These are phyloP conservation scores for Euphorbia corollata DNA, from an alignment of 441 rosid species.

Conservation along the genomic window DNA sequence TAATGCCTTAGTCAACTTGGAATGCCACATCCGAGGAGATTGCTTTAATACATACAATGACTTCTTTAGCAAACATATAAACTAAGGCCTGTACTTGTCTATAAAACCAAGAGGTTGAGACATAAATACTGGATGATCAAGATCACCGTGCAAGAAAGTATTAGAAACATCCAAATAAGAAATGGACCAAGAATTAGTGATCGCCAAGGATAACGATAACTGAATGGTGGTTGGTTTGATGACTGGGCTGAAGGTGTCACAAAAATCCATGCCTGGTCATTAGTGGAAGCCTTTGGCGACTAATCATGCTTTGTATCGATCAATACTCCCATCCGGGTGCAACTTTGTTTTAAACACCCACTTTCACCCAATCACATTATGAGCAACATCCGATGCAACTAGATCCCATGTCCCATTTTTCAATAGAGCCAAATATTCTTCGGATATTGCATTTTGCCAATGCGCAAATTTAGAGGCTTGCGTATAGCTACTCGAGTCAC, in stretches of 20 bases:
- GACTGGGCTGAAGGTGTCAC: not conserved
- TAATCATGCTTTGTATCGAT: not conserved
- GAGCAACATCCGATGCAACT: no score
- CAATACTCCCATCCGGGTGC: not conserved
- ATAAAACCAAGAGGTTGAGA: not conserved
- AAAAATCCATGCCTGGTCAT: not conserved
- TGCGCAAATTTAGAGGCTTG: no score
- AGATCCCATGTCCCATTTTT: no score
- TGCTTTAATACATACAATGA: not conserved
- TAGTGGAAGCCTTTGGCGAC: not conserved
- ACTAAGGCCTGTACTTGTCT: not conserved
- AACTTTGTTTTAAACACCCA: no score
- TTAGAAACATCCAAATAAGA: not conserved
- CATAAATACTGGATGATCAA: not conserved
- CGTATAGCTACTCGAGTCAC: no score
- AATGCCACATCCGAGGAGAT: not conserved
- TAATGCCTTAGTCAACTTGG: not conserved
- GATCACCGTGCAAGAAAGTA: not conserved
- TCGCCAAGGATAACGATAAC: not conserved
- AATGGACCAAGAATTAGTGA: no score
- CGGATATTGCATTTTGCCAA: no score
- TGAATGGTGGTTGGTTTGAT: not conserved
- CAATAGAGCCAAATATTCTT: no score
- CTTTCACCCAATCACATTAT: no score
- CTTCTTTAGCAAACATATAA: not conserved